Evolutionary conservation across 1,139 yeast species (phyloP).

Genomic region (Arxiozyma slooffiae): DNA sequence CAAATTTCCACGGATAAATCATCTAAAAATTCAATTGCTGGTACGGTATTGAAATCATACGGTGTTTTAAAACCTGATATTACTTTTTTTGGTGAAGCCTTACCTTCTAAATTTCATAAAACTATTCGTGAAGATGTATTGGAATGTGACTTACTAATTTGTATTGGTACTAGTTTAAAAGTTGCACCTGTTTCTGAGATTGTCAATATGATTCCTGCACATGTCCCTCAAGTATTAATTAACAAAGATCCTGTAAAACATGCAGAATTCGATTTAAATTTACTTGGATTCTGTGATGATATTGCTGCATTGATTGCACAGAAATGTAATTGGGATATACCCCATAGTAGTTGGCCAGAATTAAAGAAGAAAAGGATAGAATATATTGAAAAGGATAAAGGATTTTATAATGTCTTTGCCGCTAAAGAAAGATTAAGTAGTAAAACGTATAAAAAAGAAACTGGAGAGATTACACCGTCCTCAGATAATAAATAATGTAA

Average conservation of each 20-base stretch:
- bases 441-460: not conserved
- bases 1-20: not conserved
- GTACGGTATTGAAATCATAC: constrained; percentile 35
- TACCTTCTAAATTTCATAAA: constrained; percentile 67
- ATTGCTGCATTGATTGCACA: constrained; percentile 59
- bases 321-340: constrained; percentile 56
- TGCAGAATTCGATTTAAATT: constrained; percentile 68
- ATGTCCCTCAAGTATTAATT: constrained; percentile 75
- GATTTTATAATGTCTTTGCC: constrained; percentile 17
- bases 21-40: not conserved
- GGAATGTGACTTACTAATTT: constrained; percentile 69
- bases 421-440: not conserved
- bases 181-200: constrained; percentile 96
- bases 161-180: constrained; percentile 88
- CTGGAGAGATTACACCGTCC: not conserved
- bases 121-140: constrained; percentile 48
- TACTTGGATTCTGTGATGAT: constrained; percentile 84
- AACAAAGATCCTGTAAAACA: constrained; percentile 74
- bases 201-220: constrained; percentile 59
- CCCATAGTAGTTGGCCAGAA: constrained; percentile 39
- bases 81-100: constrained; percentile 84
- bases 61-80: constrained; percentile 96
- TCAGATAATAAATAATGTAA: not conserved
- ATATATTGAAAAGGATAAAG: constrained; percentile 23
- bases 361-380: constrained; percentile 20